phyloP scores from a whole-genome alignment of 345 rosid species.

The Moringa oleifera region DNA sequence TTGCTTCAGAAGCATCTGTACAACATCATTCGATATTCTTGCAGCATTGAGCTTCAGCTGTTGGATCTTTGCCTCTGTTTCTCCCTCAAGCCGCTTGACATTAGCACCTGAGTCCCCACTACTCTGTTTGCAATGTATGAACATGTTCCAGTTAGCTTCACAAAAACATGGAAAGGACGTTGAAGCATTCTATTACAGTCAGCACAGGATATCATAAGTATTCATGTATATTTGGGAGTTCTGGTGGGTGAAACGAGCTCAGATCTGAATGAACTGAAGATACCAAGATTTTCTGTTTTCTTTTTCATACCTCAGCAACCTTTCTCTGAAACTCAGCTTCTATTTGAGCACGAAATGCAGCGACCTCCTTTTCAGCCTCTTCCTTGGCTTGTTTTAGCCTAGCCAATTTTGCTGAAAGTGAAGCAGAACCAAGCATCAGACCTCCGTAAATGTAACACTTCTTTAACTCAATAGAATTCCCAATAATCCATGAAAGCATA shows the following conservation, averaged over 20 bases:
- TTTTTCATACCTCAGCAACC: slow-evolving; percentile 78
- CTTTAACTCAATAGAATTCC: too few species aligned
- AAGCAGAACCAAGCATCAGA: too few species aligned
- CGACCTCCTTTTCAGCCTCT: slow-evolving; percentile 84
- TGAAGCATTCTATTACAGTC: too few species aligned
- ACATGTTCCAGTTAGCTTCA: slow-evolving; percentile 52
- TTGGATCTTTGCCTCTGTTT: slow-evolving; percentile 64
- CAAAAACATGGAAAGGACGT: neutral
- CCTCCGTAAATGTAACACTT: too few species aligned
- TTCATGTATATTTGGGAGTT: too few species aligned
- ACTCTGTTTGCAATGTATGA: slow-evolving; percentile 66
- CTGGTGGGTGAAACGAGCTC: too few species aligned
- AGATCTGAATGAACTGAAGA: neutral
- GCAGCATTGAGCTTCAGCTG: slow-evolving; percentile 49
- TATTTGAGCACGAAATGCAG: slow-evolving; percentile 65
- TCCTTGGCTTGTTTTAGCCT: slow-evolving; percentile 92
- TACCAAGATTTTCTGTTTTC: slow-evolving; percentile 3
- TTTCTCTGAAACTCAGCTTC: slow-evolving; percentile 82
- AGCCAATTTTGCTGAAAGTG: slow-evolving; percentile 59
- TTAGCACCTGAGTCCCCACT: slow-evolving; percentile 94
- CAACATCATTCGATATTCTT: slow-evolving; percentile 70
- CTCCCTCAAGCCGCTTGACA: slow-evolving; percentile 84
- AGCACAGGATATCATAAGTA: too few species aligned
- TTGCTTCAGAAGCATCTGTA: slow-evolving; percentile 79
- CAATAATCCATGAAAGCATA: neutral